These are phyloP conservation scores for Pseudonectria buxi DNA, from an alignment of 2,329 filamentous ascomycete species.

Conservation along the genomic window DNA sequence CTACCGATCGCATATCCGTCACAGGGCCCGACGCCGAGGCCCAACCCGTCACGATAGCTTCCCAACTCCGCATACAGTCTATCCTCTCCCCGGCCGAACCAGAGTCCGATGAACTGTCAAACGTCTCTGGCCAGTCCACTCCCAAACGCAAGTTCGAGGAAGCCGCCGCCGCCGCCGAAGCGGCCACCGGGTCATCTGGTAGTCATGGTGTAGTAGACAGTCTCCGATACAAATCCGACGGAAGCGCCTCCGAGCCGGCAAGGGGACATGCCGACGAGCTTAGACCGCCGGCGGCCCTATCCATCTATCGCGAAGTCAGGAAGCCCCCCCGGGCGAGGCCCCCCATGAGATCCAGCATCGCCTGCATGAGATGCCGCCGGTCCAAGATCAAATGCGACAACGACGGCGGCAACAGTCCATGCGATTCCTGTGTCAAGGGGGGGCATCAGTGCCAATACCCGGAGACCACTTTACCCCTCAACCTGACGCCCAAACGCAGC, in stretches of 20 bases:
- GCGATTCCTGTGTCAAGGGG: constrained; percentile 66
- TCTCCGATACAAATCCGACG: constrained; percentile 6
- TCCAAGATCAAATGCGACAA: constrained; percentile 89
- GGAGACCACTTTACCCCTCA: constrained; percentile 29
- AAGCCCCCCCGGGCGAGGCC: constrained; percentile 24
- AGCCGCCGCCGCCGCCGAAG: constrained; percentile 8
- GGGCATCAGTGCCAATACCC: constrained; percentile 70
- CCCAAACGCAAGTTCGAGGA: constrained; percentile 14
- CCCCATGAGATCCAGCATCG: constrained; percentile 70
- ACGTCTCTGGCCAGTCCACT: constrained; percentile 7
- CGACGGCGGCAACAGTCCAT: constrained; percentile 62
- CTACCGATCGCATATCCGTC: constrained; percentile 1
- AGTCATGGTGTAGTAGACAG: constrained; percentile 4
- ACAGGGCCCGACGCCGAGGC: constrained; percentile 21
- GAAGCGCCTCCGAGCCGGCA: constrained; percentile 3
- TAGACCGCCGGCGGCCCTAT: neutral
- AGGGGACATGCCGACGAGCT: constrained; percentile 10
- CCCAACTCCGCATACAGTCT: constrained; percentile 44
- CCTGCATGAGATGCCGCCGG: constrained; percentile 66
- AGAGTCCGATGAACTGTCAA: constrained; percentile 31
- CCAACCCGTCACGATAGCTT: constrained; percentile 43
- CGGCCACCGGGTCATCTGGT: constrained; percentile 3
- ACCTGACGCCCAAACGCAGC: constrained; percentile 29
- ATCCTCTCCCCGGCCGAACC: constrained; percentile 42
- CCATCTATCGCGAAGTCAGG: constrained; percentile 8